phyloP scores from a whole-genome alignment of 108 stramenopile genomes.

The Pseudonitzschia pungens region DNA sequence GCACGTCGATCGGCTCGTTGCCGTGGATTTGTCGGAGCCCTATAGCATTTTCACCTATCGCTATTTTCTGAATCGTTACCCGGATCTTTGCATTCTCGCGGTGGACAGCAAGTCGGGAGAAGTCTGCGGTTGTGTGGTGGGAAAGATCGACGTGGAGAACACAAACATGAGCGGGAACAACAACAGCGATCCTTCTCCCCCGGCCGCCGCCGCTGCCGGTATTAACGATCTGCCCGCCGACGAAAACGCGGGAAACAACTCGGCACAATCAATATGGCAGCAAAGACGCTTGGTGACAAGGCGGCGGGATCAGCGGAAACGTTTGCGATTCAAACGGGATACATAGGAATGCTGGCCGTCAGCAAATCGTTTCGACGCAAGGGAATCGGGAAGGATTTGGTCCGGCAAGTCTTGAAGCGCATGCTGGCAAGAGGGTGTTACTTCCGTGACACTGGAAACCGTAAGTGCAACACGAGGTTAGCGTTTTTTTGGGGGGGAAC shows the following conservation, averaged over 20 bases:
- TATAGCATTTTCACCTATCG: conserved; percentile 91
- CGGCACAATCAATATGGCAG: background rate
- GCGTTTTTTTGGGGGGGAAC: too few species aligned
- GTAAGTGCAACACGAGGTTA: background rate
- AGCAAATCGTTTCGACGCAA: conserved; percentile 62
- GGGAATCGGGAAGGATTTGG: conserved; percentile 79
- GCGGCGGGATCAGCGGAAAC: conserved; percentile 5
- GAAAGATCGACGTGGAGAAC: conserved; percentile 76
- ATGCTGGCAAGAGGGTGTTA: conserved; percentile 46
- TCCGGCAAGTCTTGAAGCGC: conserved; percentile 60
- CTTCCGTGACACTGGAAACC: background rate
- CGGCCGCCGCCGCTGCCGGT: background rate
- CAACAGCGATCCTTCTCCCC: background rate
- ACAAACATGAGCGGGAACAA: background rate
- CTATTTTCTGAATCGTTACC: conserved; percentile 84
- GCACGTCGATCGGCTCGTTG: conserved; percentile 74
- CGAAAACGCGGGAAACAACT: background rate
- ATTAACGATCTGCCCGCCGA: background rate
- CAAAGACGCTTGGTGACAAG: background rate
- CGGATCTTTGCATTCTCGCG: conserved; percentile 82
- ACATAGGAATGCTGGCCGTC: conserved; percentile 89
- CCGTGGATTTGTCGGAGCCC: conserved; percentile 81
- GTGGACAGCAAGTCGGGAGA: conserved; percentile 39
- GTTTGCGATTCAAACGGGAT: conserved; percentile 34
- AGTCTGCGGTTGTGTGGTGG: conserved; percentile 88